Conservation (phyloP, 176 grass and related monocot genomes). For the Cenchrus fungigraminus region DNA sequence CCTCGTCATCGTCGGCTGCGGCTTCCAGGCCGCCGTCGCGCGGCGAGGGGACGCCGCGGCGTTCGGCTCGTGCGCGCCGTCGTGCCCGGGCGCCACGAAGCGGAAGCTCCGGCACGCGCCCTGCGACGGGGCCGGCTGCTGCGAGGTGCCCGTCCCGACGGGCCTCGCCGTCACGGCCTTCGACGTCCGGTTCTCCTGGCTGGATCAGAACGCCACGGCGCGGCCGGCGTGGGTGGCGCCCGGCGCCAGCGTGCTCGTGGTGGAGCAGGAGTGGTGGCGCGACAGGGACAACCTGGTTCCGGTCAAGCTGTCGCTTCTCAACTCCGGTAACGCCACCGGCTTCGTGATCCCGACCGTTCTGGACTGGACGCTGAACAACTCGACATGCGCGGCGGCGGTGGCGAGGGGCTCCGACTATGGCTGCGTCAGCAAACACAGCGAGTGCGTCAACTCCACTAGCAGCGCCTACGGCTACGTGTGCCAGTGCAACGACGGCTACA, state of each 20-base stretch:
- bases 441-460: conserved; percentile 29
- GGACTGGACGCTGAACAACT: conserved; percentile 13
- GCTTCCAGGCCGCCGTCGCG: too few species aligned
- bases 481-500: conserved; percentile 48
- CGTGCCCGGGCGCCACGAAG: neutral
- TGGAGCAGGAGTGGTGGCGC: conserved; percentile 35
- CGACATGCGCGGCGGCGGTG: conserved; percentile 19
- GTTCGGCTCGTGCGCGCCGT: too few species aligned
- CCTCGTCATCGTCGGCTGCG: too few species aligned
- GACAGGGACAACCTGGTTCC: conserved; percentile 18
- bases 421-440: conserved; percentile 44
- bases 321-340: neutral
- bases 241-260: conserved; percentile 21
- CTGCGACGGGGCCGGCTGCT: conserved; percentile 21
- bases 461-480: conserved; percentile 53
- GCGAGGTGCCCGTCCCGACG: conserved; percentile 6
- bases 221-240: conserved; percentile 25
- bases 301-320: conserved; percentile 15
- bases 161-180: neutral
- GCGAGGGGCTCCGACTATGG: conserved; percentile 9
- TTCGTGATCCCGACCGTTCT: conserved; percentile 9
- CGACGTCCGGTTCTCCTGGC: neutral
- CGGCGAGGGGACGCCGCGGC: too few species aligned
- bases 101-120: conserved; percentile 16
- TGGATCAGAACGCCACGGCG: conserved; percentile 8